Evolutionary conservation across 768 basidiomycete genomes (phyloP).

Genomic region (Collybia sordida): DNA sequence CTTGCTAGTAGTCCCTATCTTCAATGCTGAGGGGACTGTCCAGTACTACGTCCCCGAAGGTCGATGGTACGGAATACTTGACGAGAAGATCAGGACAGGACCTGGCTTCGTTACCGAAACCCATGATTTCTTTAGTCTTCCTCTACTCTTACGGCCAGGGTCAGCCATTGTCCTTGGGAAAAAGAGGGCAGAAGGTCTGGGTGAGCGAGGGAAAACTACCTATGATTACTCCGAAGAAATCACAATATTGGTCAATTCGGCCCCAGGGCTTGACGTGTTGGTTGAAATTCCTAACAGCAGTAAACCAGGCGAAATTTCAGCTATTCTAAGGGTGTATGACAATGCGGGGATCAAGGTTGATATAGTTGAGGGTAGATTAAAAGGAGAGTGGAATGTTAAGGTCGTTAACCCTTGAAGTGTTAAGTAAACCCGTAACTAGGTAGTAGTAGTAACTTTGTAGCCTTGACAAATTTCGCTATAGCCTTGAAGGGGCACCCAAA

Average conservation of each 20-base stretch:
- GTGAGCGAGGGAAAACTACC: constrained; percentile 10
- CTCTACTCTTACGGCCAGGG: constrained; percentile 27
- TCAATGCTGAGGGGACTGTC: constrained; percentile 23
- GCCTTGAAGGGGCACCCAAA: no score
- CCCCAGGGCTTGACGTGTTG: constrained; percentile 8
- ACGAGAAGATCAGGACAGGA: constrained; percentile 24
- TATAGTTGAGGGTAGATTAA: constrained; percentile 14
- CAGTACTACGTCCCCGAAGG: constrained; percentile 30
- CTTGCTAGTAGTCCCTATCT: constrained; percentile 30
- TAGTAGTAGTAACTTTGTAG: no score
- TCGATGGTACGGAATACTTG: constrained; percentile 28
- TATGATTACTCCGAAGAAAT: constrained; percentile 22
- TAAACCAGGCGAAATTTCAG: constrained; percentile 13
- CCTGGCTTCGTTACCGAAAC: constrained; percentile 25
- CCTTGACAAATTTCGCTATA: no score
- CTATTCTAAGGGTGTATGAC: constrained; percentile 13
- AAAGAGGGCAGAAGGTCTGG: constrained; percentile 8
- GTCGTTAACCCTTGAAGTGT: no score
- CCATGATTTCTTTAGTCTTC: constrained; percentile 27
- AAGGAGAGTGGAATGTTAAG: constrained; percentile 14
- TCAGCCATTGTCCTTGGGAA: constrained; percentile 21
- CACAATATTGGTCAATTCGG: constrained; percentile 17
- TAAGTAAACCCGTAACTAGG: no score
- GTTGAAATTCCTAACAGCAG: constrained; percentile 16
- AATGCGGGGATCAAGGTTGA: constrained; percentile 2